Conservation (phyloP, 2,329 filamentous ascomycete species). For the Aspergillus hiratsukae region DNA sequence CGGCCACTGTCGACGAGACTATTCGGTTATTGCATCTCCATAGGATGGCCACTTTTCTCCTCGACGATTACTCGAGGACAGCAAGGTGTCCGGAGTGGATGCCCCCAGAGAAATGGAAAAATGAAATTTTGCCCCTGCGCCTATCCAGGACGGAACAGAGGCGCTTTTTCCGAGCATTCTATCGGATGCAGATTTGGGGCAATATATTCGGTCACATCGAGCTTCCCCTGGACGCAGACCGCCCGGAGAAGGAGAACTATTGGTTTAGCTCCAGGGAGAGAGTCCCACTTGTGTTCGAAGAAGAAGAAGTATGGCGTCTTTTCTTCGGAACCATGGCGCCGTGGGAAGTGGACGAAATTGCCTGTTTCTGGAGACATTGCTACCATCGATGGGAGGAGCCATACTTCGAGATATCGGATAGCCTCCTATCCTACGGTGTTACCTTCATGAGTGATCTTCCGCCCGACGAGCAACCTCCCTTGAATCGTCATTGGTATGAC, state of each 20-base stretch:
- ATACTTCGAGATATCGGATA: conserved; percentile 3
- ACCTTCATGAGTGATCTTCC: conserved; percentile 1
- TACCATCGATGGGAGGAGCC: background rate
- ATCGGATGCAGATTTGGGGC: conserved; percentile 13
- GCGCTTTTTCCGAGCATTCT: conserved; percentile 14
- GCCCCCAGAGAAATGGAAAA: background rate
- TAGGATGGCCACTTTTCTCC: conserved; percentile 4
- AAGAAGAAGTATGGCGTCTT: conserved; percentile 9
- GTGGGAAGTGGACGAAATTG: conserved; percentile 21
- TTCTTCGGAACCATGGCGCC: conserved; percentile 17
- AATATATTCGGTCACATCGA: conserved; percentile 13
- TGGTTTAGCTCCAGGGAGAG: background rate
- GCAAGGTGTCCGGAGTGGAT: conserved; percentile 3
- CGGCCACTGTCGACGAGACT: conserved; percentile 5
- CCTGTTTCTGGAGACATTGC: conserved; percentile 11
- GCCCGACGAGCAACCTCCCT: conserved; percentile 1
- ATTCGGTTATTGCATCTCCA: conserved; percentile 6
- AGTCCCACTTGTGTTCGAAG: background rate
- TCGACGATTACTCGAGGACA: conserved; percentile 3
- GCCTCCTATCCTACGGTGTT: background rate
- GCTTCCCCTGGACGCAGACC: background rate
- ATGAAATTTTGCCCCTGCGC: background rate
- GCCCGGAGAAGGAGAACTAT: background rate
- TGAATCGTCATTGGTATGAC: background rate
- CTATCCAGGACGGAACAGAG: conserved; percentile 8